These are phyloP conservation scores for Arthrobotrys sinensis DNA, from an alignment of 2,329 filamentous ascomycete genomes.

Conservation along the genomic window DNA sequence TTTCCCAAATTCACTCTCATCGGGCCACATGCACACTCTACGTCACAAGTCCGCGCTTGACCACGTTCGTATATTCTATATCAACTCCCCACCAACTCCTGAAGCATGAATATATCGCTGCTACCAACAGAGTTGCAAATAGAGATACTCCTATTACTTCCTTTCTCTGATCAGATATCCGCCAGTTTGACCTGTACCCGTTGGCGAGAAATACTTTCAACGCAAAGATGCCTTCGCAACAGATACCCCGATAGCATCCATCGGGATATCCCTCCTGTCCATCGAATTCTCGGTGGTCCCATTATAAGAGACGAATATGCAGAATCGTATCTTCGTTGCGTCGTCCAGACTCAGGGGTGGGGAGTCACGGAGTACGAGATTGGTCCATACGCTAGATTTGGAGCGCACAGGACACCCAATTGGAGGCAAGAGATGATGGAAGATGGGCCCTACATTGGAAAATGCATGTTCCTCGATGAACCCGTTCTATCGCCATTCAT, in stretches of 20 bases:
- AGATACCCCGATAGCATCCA: not conserved
- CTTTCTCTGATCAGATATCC: conserved; percentile 3
- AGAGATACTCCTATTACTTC: not conserved
- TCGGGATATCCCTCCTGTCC: not conserved
- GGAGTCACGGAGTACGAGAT: too few species aligned
- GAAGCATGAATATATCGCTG: not conserved
- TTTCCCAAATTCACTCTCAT: too few species aligned
- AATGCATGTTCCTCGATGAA: too few species aligned
- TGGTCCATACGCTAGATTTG: too few species aligned
- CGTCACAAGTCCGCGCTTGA: too few species aligned
- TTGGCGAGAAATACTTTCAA: not conserved
- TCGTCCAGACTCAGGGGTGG: not conserved
- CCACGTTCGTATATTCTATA: too few species aligned
- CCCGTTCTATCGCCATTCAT: too few species aligned
- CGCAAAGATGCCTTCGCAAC: not conserved
- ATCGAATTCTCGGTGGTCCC: not conserved
- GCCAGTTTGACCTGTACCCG: not conserved
- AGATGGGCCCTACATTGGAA: too few species aligned
- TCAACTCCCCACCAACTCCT: not conserved
- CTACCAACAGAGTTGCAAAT: conserved; percentile 15
- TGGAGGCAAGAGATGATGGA: too few species aligned
- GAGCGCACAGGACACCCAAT: too few species aligned
- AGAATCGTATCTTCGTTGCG: not conserved
- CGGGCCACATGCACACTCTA: too few species aligned
- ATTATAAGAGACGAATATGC: not conserved